phyloP scores from a whole-genome alignment of 352 stramenopile genomes.

The Phytophthora multivora region DNA sequence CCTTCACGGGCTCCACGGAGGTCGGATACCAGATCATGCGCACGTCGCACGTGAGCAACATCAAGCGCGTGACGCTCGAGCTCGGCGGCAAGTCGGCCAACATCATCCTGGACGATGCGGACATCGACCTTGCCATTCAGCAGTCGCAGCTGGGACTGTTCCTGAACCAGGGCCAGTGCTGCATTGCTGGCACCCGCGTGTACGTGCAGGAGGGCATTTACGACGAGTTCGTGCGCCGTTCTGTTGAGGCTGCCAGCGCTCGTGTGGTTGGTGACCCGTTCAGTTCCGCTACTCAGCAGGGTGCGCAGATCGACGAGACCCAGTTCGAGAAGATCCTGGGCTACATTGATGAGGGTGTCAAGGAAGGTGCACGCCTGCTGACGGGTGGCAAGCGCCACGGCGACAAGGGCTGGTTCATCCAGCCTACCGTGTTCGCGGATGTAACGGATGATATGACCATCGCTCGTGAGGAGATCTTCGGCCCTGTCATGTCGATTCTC shows the following conservation, averaged over 20 bases:
- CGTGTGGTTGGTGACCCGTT: conserved; percentile 65
- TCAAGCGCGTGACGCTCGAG: conserved; percentile 80
- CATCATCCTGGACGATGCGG: conserved; percentile 73
- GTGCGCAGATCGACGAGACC: conserved; percentile 67
- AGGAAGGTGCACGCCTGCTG: conserved; percentile 85
- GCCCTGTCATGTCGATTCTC: conserved; percentile 89
- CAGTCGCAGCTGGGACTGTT: conserved; percentile 73
- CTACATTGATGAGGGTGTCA: conserved; percentile 79
- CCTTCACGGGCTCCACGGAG: conserved; percentile 75
- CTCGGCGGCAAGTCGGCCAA: conserved; percentile 81
- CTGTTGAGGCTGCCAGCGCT: conserved; percentile 55
- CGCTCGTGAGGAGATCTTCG: conserved; percentile 92
- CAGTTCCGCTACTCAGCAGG: conserved; percentile 39
- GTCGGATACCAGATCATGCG: conserved; percentile 73
- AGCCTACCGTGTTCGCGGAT: conserved; percentile 92
- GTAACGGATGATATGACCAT: conserved; percentile 88
- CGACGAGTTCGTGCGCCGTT: conserved; percentile 82
- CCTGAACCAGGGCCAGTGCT: conserved; percentile 90
- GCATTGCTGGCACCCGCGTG: conserved; percentile 77
- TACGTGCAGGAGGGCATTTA: conserved; percentile 92
- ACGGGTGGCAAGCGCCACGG: conserved; percentile 77
- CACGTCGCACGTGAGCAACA: conserved; percentile 62
- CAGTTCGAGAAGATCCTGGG: conserved; percentile 87
- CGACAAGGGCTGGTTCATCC: conserved; percentile 89
- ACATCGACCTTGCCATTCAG: conserved; percentile 66